Evolutionary conservation across 1,139 yeast genomes (phyloP), one percentile per base, ranked within the genome.

Genomic region (Ogataea hybrid): DNA sequence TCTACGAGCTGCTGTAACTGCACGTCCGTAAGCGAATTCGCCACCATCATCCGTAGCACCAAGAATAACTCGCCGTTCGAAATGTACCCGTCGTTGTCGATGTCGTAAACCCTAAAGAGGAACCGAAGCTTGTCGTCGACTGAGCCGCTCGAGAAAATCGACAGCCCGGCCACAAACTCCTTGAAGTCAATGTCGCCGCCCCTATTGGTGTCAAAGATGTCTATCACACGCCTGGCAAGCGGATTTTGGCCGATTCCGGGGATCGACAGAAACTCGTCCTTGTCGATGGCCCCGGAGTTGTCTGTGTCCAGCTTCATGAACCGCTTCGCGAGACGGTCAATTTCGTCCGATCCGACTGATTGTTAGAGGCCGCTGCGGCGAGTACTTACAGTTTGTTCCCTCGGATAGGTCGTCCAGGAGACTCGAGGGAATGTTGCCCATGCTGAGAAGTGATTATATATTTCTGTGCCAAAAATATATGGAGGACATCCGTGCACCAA

Each of bases 21-120:
- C 28, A 78, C 81, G 47, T 87, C 95, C 50, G 81, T 84, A 46
- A 94, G 68, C 58, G 92, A 90, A 56, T 81, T 84, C 3, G 97
- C 98, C 30, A 92, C 98, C 98, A 94, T 94, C 81, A 88, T 86
- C 65, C 92, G 87, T 69, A 94, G 73, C 33, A 94, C 97, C 37
- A 92, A 75, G 59, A 84, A 94, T 45, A 94, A 67, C 64, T 94
- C 99, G 17, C 98, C 98, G 59, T 92, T 92, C 4, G 97, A 90
- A 35, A 94, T 87, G 59, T 63, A 89, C 0, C 98, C 98, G 61
- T 94, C 99, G 42, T 90, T 74, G 63, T 94, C 99, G 51, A 94
- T 89, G 60, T 94, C 99, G 59, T 92, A 94, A 15, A 94, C 88
- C 59, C 82, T 86, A 67, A 94, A 94, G 18, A 97, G 95, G 70